phyloP scores from a whole-genome alignment of 1,284 basidiomycete genomes.

The Apiotrichum laibachii region DNA sequence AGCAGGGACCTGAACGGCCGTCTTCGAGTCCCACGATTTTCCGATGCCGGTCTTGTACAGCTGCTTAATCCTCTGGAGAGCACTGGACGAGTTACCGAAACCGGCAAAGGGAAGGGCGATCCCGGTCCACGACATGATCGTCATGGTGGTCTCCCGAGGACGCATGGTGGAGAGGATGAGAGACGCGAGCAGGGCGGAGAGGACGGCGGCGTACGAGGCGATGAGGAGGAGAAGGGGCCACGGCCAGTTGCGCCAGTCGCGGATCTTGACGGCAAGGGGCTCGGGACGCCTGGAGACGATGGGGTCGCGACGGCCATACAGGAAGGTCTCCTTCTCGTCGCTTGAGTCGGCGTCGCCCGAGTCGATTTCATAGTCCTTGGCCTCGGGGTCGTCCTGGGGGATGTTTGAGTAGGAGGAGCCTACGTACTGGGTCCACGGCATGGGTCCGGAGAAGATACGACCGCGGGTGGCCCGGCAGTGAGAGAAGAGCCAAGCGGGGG shows the following conservation, averaged over 20 bases:
- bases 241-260: constrained; percentile 1
- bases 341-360: neutral
- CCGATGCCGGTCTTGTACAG: constrained; percentile 7
- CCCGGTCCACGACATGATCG: constrained; percentile 4
- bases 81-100: neutral
- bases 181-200: constrained; percentile 1
- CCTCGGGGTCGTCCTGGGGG: too few species aligned
- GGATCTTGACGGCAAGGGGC: neutral
- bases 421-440: neutral
- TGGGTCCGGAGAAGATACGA: neutral
- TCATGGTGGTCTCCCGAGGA: constrained; percentile 2
- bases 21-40: constrained; percentile 1
- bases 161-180: constrained; percentile 1
- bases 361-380: constrained; percentile 7
- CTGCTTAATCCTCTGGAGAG: neutral
- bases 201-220: neutral
- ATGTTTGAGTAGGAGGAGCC: too few species aligned
- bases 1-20: neutral
- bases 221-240: neutral
- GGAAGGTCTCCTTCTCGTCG: neutral
- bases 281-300: neutral
- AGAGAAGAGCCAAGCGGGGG: neutral
- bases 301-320: neutral
- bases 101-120: neutral
- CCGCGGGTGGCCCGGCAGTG: neutral